These are phyloP conservation scores for Stevia rebaudiana DNA, from an alignment of 140 eudicot genomes.

Conservation along the genomic window DNA sequence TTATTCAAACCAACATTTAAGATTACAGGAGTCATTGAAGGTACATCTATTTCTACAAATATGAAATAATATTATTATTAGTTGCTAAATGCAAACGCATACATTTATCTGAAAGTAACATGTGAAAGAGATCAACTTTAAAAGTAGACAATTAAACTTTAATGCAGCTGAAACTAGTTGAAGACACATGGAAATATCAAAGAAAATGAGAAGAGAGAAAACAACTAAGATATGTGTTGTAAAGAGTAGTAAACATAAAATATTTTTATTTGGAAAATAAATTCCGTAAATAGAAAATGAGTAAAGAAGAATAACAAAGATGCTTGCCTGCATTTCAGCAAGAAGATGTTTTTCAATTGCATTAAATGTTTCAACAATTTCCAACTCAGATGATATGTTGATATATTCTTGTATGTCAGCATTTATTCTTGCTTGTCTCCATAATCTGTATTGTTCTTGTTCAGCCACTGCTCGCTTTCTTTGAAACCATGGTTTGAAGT, in stretches of 20 bases:
- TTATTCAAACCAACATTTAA: background rate
- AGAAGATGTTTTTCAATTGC: conserved; percentile 78
- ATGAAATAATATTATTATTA: background rate
- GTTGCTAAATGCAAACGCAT: background rate
- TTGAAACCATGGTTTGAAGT: conserved; percentile 83
- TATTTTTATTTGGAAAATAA: background rate
- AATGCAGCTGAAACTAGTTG: background rate
- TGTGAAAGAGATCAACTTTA: background rate
- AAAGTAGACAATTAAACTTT: background rate
- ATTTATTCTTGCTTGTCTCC: conserved; percentile 93
- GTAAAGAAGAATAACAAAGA: background rate
- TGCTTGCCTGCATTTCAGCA: conserved; percentile 68
- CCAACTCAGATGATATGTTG: conserved; percentile 67
- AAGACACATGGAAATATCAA: background rate
- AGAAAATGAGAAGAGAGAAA: background rate
- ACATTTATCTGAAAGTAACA: background rate
- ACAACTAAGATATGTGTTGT: background rate
- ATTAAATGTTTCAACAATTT: conserved; percentile 75
- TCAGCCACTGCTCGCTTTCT: conserved; percentile 86
- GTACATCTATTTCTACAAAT: background rate
- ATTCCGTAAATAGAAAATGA: conserved; percentile 8
- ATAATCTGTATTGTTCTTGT: conserved; percentile 73
- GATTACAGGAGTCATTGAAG: background rate
- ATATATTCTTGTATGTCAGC: conserved; percentile 51
- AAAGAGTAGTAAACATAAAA: background rate